Conservation (phyloP, 75 land plant genomes). For the Pinus tabuliformis region DNA sequence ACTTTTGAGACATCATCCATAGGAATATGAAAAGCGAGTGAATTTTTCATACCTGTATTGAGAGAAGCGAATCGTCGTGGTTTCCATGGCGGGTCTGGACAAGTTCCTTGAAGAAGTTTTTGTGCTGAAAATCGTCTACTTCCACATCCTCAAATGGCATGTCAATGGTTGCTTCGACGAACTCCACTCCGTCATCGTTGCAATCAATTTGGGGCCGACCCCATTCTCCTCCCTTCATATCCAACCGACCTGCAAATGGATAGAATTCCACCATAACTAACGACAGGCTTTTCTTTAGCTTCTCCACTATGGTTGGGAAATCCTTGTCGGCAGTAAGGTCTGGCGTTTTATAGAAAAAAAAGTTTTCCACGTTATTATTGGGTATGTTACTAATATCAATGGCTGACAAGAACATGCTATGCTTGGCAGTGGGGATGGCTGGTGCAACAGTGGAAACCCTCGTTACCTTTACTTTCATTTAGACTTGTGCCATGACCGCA, state of each 20-base stretch:
- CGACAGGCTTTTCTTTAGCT: slow-evolving; percentile 12
- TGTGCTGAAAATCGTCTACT: neutral
- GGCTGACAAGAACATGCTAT: neutral
- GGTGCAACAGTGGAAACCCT: neutral
- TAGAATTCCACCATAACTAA: slow-evolving; percentile 1
- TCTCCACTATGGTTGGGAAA: neutral
- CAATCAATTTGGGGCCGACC: slow-evolving; percentile 1
- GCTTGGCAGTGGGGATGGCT: neutral
- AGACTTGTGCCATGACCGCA: neutral
- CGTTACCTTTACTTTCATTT: neutral
- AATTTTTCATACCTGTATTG: neutral
- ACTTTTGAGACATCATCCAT: too few relatives aligned
- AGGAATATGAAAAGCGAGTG: too few relatives aligned
- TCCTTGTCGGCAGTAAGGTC: too few relatives aligned
- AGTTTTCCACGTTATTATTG: neutral
- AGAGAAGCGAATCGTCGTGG: neutral
- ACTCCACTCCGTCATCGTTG: neutral
- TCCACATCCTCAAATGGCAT: neutral
- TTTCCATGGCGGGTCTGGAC: neutral
- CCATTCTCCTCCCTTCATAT: neutral
- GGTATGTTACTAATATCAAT: slow-evolving; percentile 9
- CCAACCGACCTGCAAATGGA: slow-evolving; percentile 19
- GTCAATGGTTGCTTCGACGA: neutral
- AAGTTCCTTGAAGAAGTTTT: neutral
- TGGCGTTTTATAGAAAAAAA: neutral